Conservation (phyloP, 2,329 filamentous ascomycete genomes). For the Neonectria neomacrospora region DNA sequence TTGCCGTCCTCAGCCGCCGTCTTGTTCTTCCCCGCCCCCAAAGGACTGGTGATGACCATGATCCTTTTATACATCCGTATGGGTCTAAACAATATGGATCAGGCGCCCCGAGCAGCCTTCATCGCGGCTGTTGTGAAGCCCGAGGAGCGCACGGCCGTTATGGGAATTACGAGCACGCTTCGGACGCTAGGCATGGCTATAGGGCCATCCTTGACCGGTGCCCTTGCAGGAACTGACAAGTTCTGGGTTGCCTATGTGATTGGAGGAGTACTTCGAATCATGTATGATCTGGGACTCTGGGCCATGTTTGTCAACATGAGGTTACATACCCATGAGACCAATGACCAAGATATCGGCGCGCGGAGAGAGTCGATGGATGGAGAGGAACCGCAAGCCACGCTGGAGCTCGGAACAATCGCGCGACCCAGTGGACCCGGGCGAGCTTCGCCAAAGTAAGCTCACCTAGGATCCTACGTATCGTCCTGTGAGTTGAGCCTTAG, state of each 20-base stretch:
- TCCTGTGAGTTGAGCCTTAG: no score
- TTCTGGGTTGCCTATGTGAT: constrained; percentile 73
- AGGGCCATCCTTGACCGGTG: constrained; percentile 65
- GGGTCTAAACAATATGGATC: constrained; percentile 75
- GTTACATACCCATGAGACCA: constrained; percentile 57
- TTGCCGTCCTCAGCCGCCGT: constrained; percentile 71
- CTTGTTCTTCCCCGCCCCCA: constrained; percentile 67
- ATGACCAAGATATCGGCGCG: background rate
- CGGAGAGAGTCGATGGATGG: constrained; percentile 27
- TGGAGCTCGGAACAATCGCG: background rate
- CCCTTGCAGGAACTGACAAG: constrained; percentile 60
- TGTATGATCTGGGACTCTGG: constrained; percentile 69
- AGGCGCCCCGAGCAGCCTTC: constrained; percentile 72
- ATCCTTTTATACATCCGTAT: constrained; percentile 68
- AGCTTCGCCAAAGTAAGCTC: background rate
- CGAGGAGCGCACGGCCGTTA: constrained; percentile 74
- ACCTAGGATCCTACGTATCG: no score
- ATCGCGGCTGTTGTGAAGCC: constrained; percentile 74
- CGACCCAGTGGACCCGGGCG: background rate
- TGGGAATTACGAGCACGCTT: constrained; percentile 73
- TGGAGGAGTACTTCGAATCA: constrained; percentile 63
- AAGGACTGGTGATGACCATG: constrained; percentile 61
- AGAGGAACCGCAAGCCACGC: constrained; percentile 24
- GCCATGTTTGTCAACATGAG: constrained; percentile 69
- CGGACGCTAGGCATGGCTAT: constrained; percentile 68